Base-by-base conservation (phyloP, 2,329 filamentous ascomycete species). In the Arthrobotrys megalospora region DNA sequence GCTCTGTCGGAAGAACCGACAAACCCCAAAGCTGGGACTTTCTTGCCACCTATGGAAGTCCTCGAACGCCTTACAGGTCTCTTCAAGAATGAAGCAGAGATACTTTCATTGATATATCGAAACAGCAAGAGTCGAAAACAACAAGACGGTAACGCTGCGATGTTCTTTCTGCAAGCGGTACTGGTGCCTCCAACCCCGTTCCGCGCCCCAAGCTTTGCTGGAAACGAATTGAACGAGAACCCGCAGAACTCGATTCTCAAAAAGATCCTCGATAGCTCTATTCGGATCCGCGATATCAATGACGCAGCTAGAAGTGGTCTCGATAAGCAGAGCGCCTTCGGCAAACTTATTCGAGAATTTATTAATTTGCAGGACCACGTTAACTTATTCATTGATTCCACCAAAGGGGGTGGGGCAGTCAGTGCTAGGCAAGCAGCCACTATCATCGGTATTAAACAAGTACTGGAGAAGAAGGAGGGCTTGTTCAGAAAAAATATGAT, bases 401-500 rank as follows among this genome's bases (percentile, higher is more conserved):
- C 94, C 82, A 91, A 94, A 80, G 75, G 52, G 8, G 75, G 75
- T 11, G 97, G 96, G 82, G 93, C 94, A 1, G 88, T 93, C 2
- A 93, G 93, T 64, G 88, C 90, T 16, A 62, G 75, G 38, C 75
- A 78, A 48, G 93, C 93, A 32, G 93, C 91, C 12, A 91, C 91
- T 82, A 79, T 75, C 12, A 75, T 79, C 12, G 96, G 96, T 81
- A 97, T 99, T 86, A 99, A 99, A 86, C 96, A 99, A 83, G 92
- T 94, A 83, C 88, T 99, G 32, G 96, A 99, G 85, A 99, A 99
- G 88, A 99, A 99, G 85, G 96, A 99, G 83, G 96, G 96, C 80
- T 88, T 99, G 34, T 99, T 99, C 87, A 89, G 96, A 82, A 98
- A 97, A 87, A 97, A 99, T 85, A 98, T 99, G 96, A 99, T 99